phyloP scores from a whole-genome alignment of 495 filamentous ascomycete species.

The Neurospora sp. region DNA sequence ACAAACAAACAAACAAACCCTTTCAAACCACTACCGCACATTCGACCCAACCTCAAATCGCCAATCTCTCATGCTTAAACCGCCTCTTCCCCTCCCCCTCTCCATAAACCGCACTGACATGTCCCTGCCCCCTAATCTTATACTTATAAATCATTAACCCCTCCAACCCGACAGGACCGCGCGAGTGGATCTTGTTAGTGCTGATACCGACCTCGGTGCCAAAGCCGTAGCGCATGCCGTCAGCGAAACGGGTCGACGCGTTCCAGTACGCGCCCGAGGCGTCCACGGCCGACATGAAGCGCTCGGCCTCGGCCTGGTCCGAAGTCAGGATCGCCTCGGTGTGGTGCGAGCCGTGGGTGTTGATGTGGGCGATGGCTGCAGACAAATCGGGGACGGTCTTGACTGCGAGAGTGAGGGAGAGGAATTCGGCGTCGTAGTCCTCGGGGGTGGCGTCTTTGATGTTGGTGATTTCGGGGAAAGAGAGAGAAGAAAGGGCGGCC shows the following conservation, averaged over 20 bases:
- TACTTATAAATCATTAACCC: constrained; percentile 97
- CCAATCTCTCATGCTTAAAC: constrained; percentile 60
- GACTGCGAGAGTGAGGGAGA: constrained; percentile 74
- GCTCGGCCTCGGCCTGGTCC: constrained; percentile 51
- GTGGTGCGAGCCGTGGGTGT: constrained; percentile 84
- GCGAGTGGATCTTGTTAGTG: constrained; percentile 95
- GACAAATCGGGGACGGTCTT: constrained; percentile 62
- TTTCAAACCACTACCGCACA: neutral
- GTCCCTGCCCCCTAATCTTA: constrained; percentile 69
- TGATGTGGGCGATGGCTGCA: constrained; percentile 79
- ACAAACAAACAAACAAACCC: neutral
- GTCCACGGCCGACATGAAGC: constrained; percentile 77
- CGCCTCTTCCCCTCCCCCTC: constrained; percentile 54
- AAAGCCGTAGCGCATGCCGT: constrained; percentile 95
- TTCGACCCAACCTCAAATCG: constrained; percentile 14
- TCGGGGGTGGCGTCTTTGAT: constrained; percentile 47
- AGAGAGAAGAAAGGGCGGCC: constrained; percentile 22
- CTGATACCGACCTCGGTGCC: constrained; percentile 97
- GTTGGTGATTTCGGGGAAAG: constrained; percentile 16
- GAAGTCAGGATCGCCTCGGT: constrained; percentile 85
- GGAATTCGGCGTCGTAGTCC: constrained; percentile 86
- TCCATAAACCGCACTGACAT: constrained; percentile 63
- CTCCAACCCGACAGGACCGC: constrained; percentile 88
- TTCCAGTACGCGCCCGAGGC: constrained; percentile 96
- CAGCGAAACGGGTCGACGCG: constrained; percentile 84